Evolutionary conservation across 768 basidiomycete species (phyloP).

Genomic region (Leccinum rimulosum): DNA sequence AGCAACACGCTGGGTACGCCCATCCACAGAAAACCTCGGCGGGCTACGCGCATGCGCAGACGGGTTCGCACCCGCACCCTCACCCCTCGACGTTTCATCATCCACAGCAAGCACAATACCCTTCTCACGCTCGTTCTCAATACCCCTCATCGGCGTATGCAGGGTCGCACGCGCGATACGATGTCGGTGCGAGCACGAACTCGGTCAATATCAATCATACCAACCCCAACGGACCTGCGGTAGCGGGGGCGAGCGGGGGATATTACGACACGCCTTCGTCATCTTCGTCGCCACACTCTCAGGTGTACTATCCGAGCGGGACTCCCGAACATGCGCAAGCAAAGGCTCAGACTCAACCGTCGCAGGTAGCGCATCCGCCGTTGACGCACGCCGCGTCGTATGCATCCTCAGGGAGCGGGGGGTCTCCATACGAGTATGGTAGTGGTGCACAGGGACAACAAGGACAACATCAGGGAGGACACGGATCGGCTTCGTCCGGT

Average conservation of each 20-base stretch:
- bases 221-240: slow-evolving; percentile 8
- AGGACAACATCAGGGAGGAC: slow-evolving; percentile 1
- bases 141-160: slow-evolving; percentile 26
- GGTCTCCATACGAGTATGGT: slow-evolving; percentile 24
- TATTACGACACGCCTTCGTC: slow-evolving; percentile 28
- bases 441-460: slow-evolving; percentile 15
- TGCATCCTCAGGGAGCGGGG: slow-evolving; percentile 21
- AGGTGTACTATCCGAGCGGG: slow-evolving; percentile 21
- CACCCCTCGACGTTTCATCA: slow-evolving; percentile 22
- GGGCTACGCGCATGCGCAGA: slow-evolving; percentile 18
- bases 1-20: slow-evolving; percentile 19
- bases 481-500: slow-evolving; percentile 19
- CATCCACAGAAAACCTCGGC: slow-evolving; percentile 21
- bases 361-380: slow-evolving; percentile 17
- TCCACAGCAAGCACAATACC: slow-evolving; percentile 24
- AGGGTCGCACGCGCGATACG: slow-evolving; percentile 27
- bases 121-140: slow-evolving; percentile 26
- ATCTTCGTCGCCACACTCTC: slow-evolving; percentile 19
- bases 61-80: slow-evolving; percentile 22
- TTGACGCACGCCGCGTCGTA: slow-evolving; percentile 23
- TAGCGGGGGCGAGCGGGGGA: slow-evolving; percentile 10
- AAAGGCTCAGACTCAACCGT: slow-evolving; percentile 16
- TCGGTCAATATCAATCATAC: slow-evolving; percentile 9
- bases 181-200: slow-evolving; percentile 26
- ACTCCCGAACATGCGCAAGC: slow-evolving; percentile 5